phyloP scores from a whole-genome alignment of 495 filamentous ascomycete genomes.

The Tricharina praecox region DNA sequence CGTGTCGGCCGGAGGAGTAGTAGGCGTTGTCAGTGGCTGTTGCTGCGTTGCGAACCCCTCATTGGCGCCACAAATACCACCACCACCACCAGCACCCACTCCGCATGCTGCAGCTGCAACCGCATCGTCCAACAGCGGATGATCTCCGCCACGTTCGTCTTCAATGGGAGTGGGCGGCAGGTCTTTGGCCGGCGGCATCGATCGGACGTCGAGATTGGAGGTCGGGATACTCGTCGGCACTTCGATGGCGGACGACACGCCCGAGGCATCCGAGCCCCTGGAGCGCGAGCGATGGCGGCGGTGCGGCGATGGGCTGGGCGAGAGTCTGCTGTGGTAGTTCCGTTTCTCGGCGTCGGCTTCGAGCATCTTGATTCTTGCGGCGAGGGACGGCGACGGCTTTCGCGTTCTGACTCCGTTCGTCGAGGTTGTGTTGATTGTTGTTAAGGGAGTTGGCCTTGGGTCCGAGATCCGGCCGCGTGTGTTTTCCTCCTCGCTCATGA shows the following conservation, averaged over 20 bases:
- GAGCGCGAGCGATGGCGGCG: conserved; percentile 11
- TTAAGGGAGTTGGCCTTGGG: conserved; percentile 20
- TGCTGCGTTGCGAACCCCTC: conserved; percentile 19
- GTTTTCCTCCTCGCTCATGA: too few species aligned
- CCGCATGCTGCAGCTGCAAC: background rate
- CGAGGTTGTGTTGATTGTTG: too few species aligned
- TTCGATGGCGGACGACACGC: conserved; percentile 4
- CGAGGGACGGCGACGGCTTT: conserved; percentile 25
- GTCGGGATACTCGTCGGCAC: conserved; percentile 4
- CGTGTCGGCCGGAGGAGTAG: conserved; percentile 28
- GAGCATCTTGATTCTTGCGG: conserved; percentile 27
- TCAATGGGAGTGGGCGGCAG: conserved; percentile 26
- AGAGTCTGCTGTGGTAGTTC: conserved; percentile 13
- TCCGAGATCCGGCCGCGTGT: conserved; percentile 24
- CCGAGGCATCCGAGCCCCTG: conserved; percentile 1
- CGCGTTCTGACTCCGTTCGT: too few species aligned
- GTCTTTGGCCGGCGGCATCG: conserved; percentile 14
- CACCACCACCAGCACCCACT: background rate
- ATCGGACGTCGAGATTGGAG: background rate
- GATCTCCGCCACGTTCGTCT: conserved; percentile 13
- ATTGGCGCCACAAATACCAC: conserved; percentile 27
- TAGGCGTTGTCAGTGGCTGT: too few species aligned
- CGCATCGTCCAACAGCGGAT: conserved; percentile 29
- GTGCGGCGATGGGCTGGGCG: conserved; percentile 24
- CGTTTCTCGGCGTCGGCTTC: conserved; percentile 26